Evolutionary conservation across 345 rosid species (phyloP), one percentile per base, ranked within the genome.

Genomic region (Pugionium cornutum): DNA sequence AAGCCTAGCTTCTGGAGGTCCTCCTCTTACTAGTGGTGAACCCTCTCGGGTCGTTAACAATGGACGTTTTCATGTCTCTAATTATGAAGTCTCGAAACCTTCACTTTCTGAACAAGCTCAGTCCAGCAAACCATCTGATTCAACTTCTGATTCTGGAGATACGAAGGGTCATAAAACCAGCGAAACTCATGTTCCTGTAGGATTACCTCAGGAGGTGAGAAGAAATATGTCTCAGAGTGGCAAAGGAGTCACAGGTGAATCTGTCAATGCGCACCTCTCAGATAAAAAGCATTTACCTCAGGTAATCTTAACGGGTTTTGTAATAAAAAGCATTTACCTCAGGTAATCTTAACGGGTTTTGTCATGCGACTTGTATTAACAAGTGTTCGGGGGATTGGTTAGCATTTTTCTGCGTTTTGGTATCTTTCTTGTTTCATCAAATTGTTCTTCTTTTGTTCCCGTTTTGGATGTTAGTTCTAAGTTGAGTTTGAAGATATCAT

Each of bases 141-240:
- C 68, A 25, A 58, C 46, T 60, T 66, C 74, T 45, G 79, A 25
- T 1, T 31, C 30, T 58, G 75, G 78, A 35, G 84, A 69, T 60
- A 68, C 44, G 60, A 77, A 70, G 25, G 86, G 79, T 70, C 29
- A 4, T 32, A 76, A 68, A 60, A 46, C 37, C 48, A 79, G 72
- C 63, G 83, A 76, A 47, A 84, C 75, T 29, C 26, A 25, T n/a
- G 4, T 9, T 43, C 59, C 33, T 28, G 72, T 70, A 72, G 56
- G 54, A 55, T 53, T 66, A 9, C 48, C 53, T 69, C 89, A 66
- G 68, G 81, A 82, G 41, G 71, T 49, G 4, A 81, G 76, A 75
- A 79, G 55, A 66, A 76, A 72, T 54, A 65, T 59, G 66, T 60
- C 68, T 69, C 63, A 76, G 31, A 70, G 64, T 69, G 73, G 81